Percentiles rank a stretch among this genome's conserved stretches.
These are phyloP conservation scores for Inonotus hispidus DNA, from an alignment of 1,284 basidiomycete genomes.

Conservation along the genomic window DNA sequence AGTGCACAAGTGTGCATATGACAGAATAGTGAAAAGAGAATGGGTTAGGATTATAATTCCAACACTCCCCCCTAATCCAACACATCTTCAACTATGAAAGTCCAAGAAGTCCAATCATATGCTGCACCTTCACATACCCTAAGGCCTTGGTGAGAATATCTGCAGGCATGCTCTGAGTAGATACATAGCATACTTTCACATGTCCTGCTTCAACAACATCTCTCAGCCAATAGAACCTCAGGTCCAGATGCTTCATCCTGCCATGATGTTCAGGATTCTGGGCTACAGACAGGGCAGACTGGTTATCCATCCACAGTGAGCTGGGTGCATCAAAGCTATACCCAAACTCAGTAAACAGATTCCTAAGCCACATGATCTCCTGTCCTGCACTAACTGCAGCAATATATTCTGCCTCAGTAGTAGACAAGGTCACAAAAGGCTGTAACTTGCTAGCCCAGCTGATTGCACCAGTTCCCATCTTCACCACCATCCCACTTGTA, in stretches of 20 bases:
- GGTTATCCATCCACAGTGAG: conserved; percentile 25
- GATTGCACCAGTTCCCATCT: no score
- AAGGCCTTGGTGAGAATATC: conserved; percentile 25
- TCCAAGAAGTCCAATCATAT: neutral
- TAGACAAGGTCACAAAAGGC: no score
- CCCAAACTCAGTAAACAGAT: conserved; percentile 29
- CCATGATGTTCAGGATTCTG: conserved; percentile 26
- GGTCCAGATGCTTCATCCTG: conserved; percentile 28
- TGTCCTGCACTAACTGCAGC: conserved; percentile 25
- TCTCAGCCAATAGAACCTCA: conserved; percentile 25
- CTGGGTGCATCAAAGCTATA: conserved; percentile 20
- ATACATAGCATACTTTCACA: neutral
- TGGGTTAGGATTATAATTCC: neutral
- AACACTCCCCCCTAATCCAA: neutral
- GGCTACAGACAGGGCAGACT: conserved; percentile 26
- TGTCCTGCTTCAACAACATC: conserved; percentile 21
- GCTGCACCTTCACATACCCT: neutral
- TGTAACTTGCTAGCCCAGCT: no score
- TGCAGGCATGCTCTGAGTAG: conserved; percentile 19
- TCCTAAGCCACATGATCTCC: conserved; percentile 34
- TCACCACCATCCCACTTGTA: conserved; percentile 19
- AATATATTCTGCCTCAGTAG: neutral
- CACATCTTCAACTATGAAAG: neutral
- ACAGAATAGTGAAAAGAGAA: neutral
- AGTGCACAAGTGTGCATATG: neutral